A percentile compares a stretch with the other conserved stretches of the same genome.
Evolutionary conservation across 225 moss, liverwort and hornwort species (phyloP).

Genomic region (Marchantia polymorpha): DNA sequence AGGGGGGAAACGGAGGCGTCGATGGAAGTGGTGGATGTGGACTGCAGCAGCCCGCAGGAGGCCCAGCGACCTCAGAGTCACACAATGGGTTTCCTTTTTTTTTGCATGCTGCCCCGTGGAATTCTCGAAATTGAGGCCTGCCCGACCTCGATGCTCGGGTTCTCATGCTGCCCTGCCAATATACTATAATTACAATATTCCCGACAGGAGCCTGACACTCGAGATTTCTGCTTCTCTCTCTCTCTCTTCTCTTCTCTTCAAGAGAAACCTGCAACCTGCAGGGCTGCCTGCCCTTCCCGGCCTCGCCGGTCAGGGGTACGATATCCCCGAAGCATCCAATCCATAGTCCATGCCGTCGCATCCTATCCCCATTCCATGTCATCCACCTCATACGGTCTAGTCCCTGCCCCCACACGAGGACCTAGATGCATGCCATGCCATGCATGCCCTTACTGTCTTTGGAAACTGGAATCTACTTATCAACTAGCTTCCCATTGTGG

Average conservation of each 20-base stretch:
- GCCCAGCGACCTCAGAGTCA: neutral
- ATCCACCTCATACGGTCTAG: neutral
- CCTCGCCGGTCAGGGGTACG: neutral
- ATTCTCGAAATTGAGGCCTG: neutral
- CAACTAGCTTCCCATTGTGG: no score
- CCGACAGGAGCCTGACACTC: neutral
- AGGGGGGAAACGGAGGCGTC: no score
- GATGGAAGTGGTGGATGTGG: neutral
- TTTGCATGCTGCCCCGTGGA: neutral
- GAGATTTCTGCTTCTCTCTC: neutral
- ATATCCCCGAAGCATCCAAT: neutral
- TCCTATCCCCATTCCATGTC: conserved; percentile 4
- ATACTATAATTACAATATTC: neutral
- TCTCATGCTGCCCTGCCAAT: neutral
- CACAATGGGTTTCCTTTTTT: neutral
- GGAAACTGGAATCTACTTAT: no score
- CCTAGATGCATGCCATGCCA: neutral
- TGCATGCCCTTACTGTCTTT: neutral
- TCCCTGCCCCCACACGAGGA: neutral
- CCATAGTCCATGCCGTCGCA: neutral
- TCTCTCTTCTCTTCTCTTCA: neutral
- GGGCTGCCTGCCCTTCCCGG: neutral
- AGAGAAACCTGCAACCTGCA: neutral
- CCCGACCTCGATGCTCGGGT: neutral
- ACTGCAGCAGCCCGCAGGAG: neutral